These are phyloP conservation scores for Nyssa sinensis DNA, from an alignment of 148 eudicot genomes.

Conservation along the genomic window DNA sequence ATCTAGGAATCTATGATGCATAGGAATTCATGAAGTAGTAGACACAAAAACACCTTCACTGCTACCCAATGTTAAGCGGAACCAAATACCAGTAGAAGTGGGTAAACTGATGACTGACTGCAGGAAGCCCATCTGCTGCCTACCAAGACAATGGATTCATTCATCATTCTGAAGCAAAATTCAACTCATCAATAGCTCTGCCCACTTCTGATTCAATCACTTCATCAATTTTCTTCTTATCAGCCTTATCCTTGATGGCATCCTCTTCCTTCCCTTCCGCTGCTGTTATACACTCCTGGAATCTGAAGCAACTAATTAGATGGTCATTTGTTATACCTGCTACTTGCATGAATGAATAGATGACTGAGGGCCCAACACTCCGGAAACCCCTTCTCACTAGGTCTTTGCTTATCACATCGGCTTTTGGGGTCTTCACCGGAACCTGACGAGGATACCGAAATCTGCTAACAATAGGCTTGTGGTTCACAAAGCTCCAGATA, in stretches of 20 bases:
- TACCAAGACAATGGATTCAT: neutral
- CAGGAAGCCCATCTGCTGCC: neutral
- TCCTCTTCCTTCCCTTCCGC: conserved; percentile 18
- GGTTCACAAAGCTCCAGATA: conserved; percentile 59
- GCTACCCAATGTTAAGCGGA: neutral
- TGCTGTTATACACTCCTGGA: conserved; percentile 30
- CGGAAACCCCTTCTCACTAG: conserved; percentile 55
- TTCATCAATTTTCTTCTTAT: conserved; percentile 21
- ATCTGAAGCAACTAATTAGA: conserved; percentile 49
- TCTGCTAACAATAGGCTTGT: conserved; percentile 37
- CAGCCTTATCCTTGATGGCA: neutral
- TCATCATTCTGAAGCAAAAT: conserved; percentile 16
- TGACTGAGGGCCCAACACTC: conserved; percentile 50
- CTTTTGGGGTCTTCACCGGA: conserved; percentile 57
- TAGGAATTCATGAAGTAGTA: neutral
- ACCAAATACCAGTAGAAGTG: neutral
- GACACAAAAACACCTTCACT: conserved; percentile 1
- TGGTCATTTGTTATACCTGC: conserved; percentile 67
- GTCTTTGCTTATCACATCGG: conserved; percentile 58
- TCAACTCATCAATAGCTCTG: too few species aligned
- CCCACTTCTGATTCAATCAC: too few species aligned
- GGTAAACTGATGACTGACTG: neutral
- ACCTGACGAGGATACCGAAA: conserved; percentile 45
- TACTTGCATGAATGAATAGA: conserved; percentile 62
- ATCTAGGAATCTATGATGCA: conserved; percentile 8